A percentile compares a stretch with the other conserved stretches of the same genome.
Conservation (phyloP, 2,329 filamentous ascomycete genomes). For the Ceratocystis eucalypticola region DNA sequence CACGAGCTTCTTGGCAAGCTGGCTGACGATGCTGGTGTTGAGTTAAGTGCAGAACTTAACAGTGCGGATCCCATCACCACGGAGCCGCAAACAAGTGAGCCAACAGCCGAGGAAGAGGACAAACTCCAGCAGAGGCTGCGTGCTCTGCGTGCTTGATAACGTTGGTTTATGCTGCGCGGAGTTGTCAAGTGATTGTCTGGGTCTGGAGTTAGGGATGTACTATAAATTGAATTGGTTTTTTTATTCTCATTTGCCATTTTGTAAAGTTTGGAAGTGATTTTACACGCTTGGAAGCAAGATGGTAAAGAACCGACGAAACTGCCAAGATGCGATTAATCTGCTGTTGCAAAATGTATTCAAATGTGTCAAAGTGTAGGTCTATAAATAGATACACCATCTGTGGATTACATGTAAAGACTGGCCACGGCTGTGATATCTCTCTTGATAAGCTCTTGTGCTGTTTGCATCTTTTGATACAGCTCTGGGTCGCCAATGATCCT, state of each 20-base stretch:
- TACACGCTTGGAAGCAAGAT: no score
- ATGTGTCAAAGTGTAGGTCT: no score
- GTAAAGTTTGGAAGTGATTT: no score
- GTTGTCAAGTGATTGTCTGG: background rate
- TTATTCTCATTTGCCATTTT: slow-evolving; percentile 1
- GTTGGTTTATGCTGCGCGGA: background rate
- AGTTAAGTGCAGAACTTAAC: slow-evolving; percentile 62
- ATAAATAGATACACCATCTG: background rate
- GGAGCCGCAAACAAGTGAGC: slow-evolving; percentile 49
- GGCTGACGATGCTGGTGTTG: slow-evolving; percentile 76
- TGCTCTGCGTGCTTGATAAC: slow-evolving; percentile 38
- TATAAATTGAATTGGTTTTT: background rate
- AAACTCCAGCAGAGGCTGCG: slow-evolving; percentile 50
- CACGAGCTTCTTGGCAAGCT: slow-evolving; percentile 75
- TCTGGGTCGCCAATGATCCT: slow-evolving; percentile 88
- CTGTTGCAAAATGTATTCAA: no score
- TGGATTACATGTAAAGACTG: slow-evolving; percentile 63
- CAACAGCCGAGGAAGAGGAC: slow-evolving; percentile 67
- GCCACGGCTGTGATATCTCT: slow-evolving; percentile 85
- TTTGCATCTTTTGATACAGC: slow-evolving; percentile 91
- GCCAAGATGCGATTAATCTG: no score
- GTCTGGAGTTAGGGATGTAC: background rate
- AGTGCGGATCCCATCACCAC: slow-evolving; percentile 41
- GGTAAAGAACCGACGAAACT: no score
- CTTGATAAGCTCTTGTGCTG: slow-evolving; percentile 95